A percentile compares a stretch with the other conserved stretches of the same genome.
Conservation (phyloP, 2,329 filamentous ascomycete genomes). For the Fusarium palustre region DNA sequence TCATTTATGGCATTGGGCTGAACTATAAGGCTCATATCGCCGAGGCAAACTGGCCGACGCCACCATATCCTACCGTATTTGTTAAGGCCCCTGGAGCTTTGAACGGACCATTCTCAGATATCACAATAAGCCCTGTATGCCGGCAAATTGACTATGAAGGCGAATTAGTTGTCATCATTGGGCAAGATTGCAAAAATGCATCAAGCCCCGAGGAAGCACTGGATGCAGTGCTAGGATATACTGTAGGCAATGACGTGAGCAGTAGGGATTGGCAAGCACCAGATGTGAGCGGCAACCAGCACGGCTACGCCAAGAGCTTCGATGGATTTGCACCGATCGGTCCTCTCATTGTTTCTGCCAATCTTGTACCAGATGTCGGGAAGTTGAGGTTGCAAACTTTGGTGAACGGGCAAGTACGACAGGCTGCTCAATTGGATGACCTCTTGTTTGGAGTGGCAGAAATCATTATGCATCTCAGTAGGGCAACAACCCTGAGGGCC, state of each 20-base stretch:
- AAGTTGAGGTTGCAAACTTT: slow-evolving; percentile 4
- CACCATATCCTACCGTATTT: no score
- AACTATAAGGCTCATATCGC: no score
- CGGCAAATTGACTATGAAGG: slow-evolving; percentile 27
- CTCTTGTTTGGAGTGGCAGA: slow-evolving; percentile 13
- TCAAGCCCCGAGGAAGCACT: slow-evolving; percentile 8
- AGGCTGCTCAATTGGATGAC: slow-evolving; percentile 14
- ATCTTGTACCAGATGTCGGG: neutral
- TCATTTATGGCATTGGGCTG: no score
- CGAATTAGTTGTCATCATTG: slow-evolving; percentile 24
- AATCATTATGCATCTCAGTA: slow-evolving; percentile 13
- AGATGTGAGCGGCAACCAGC: neutral
- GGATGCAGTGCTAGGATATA: slow-evolving; percentile 18
- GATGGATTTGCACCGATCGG: slow-evolving; percentile 27
- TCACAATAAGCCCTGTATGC: no score
- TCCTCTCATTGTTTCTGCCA: slow-evolving; percentile 6
- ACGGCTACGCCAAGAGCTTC: slow-evolving; percentile 27
- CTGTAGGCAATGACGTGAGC: slow-evolving; percentile 23
- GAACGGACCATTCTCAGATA: no score
- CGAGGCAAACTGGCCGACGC: no score
- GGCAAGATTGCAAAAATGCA: slow-evolving; percentile 20
- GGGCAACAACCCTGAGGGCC: slow-evolving; percentile 18
- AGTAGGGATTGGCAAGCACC: slow-evolving; percentile 19
- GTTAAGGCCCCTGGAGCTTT: no score
- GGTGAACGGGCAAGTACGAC: slow-evolving; percentile 24